Evolutionary conservation across 305 asterid species (phyloP).

Genomic region (Fraxinus floribunda): DNA sequence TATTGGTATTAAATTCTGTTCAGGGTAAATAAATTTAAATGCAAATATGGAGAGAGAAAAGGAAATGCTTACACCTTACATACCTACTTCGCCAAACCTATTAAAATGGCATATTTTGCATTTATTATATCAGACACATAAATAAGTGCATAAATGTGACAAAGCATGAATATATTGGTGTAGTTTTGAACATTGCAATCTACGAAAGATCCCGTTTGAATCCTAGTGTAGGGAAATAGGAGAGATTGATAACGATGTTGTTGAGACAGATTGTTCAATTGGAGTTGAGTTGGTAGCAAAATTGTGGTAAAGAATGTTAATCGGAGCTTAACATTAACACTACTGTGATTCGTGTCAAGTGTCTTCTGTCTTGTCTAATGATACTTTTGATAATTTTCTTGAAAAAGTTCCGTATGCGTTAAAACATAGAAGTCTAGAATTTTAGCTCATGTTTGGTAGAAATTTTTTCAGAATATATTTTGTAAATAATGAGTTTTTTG

Average conservation of each 20-base stretch:
- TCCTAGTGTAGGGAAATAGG: background rate
- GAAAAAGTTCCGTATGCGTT: background rate
- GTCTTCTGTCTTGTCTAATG: background rate
- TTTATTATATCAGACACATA: background rate
- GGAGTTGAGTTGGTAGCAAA: background rate
- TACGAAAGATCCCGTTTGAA: background rate
- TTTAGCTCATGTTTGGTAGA: background rate
- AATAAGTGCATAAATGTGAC: background rate
- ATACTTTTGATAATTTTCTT: background rate
- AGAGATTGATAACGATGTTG: background rate
- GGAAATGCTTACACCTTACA: background rate
- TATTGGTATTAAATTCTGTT: background rate
- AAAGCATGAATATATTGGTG: background rate
- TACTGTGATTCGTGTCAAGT: background rate
- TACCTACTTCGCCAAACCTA: background rate
- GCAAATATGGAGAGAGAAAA: background rate
- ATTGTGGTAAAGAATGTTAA: background rate
- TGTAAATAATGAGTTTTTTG: background rate
- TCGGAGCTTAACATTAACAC: background rate
- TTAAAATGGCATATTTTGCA: background rate
- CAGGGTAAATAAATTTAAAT: no score
- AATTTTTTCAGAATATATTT: background rate
- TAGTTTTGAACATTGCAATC: background rate
- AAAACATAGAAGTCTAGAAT: background rate
- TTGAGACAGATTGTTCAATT: background rate